A percentile compares a stretch with the other conserved stretches of the same genome.
These are phyloP conservation scores for Cryomyces antarcticus DNA, from an alignment of 495 filamentous ascomycete genomes.

Conservation along the genomic window DNA sequence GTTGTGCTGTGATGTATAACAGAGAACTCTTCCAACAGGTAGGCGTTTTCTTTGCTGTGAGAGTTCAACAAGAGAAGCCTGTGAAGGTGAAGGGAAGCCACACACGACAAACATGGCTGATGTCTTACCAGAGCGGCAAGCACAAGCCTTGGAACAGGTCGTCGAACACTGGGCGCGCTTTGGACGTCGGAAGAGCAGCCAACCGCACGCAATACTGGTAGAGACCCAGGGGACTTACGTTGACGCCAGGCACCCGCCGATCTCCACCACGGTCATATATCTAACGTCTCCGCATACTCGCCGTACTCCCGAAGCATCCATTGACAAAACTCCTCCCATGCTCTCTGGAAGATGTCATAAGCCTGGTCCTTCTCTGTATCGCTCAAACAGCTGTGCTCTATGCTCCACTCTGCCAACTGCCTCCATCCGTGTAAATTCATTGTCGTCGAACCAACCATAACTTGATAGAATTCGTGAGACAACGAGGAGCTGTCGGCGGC, in stretches of 20 bases:
- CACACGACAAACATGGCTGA: too few species aligned
- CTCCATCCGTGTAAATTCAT: conserved; percentile 21
- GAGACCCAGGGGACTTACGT: background rate
- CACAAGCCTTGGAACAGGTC: too few species aligned
- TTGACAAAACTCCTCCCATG: conserved; percentile 17
- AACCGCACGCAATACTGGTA: background rate
- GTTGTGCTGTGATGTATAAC: too few species aligned
- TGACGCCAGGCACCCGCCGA: background rate
- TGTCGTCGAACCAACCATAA: conserved; percentile 19
- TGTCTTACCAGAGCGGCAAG: too few species aligned
- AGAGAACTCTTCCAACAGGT: too few species aligned
- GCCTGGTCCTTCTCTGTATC: conserved; percentile 8
- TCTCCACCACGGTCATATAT: background rate
- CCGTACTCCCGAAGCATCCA: conserved; percentile 11
- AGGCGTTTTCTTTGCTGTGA: too few species aligned
- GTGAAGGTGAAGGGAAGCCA: too few species aligned
- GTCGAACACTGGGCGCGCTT: background rate
- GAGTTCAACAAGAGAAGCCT: too few species aligned
- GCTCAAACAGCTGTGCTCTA: conserved; percentile 17
- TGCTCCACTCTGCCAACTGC: conserved; percentile 19
- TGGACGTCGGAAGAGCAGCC: background rate
- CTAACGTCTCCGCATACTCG: conserved; percentile 1
- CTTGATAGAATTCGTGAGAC: conserved; percentile 21
- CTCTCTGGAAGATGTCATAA: conserved; percentile 6
- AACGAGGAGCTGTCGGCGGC: conserved; percentile 13